A percentile compares a stretch with the other conserved stretches of the same genome.
Conservation (phyloP, 2,329 filamentous ascomycete genomes). For the Cladosporium sp. region DNA sequence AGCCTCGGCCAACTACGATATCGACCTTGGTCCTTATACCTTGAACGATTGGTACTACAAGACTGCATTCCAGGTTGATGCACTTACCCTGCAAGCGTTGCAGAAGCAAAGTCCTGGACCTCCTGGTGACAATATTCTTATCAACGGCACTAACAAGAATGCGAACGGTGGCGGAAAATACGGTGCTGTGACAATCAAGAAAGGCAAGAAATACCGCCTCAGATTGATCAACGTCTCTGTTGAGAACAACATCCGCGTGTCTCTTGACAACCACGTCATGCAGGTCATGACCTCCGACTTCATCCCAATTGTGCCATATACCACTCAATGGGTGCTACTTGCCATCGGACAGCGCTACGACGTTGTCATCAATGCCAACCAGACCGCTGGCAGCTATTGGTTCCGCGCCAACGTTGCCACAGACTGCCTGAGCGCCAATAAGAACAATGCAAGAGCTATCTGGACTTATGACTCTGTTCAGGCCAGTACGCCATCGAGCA, state of each 20-base stretch:
- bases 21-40: constrained; percentile 58
- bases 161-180: constrained; percentile 29
- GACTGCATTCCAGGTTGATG: constrained; percentile 23
- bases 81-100: constrained; percentile 31
- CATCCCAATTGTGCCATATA: constrained; percentile 33
- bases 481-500: constrained; percentile 3
- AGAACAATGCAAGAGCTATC: constrained; percentile 28
- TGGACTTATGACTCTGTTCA: constrained; percentile 27
- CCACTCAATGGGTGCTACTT: constrained; percentile 28
- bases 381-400: constrained; percentile 32
- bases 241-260: constrained; percentile 41
- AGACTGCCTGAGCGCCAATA: constrained; percentile 32
- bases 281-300: constrained; percentile 36
- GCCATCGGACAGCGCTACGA: constrained; percentile 40
- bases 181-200: constrained; percentile 29
- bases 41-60: constrained; percentile 56
- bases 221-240: constrained; percentile 45
- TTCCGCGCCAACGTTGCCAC: constrained; percentile 30
- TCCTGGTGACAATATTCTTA: constrained; percentile 49
- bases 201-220: constrained; percentile 41
- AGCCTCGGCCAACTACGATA: constrained; percentile 55
- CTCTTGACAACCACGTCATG: constrained; percentile 32
- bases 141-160: constrained; percentile 38
- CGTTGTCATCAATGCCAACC: constrained; percentile 37
- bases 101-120: constrained; percentile 27